Evolutionary conservation across 805 yeast species (phyloP).

Genomic region (Saccharomycopsis babjevae): DNA sequence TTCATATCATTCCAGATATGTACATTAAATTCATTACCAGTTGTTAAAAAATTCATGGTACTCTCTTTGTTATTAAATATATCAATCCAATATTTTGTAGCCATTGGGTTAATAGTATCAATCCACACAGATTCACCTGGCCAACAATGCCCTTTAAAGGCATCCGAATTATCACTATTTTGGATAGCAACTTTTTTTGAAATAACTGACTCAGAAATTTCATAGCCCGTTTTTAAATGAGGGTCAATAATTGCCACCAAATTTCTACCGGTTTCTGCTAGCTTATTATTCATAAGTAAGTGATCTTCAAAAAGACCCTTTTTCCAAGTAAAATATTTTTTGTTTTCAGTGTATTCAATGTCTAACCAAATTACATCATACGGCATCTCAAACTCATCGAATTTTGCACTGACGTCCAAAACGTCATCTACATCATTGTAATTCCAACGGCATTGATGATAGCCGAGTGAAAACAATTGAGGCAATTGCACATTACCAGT

Average conservation of each 20-base stretch:
- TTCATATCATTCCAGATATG: conserved; percentile 97
- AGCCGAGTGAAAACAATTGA: conserved; percentile 68
- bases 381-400: conserved; percentile 71
- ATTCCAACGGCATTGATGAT: conserved; percentile 97
- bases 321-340: conserved; percentile 91
- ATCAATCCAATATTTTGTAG: conserved; percentile 50
- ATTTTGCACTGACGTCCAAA: conserved; percentile 50
- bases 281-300: conserved; percentile 47
- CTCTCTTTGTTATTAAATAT: conserved; percentile 31
- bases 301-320: conserved; percentile 65
- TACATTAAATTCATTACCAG: conserved; percentile 49
- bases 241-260: conserved; percentile 86
- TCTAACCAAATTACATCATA: conserved; percentile 93
- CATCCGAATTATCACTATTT: conserved; percentile 32
- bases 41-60: conserved; percentile 30
- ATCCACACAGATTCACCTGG: conserved; percentile 96
- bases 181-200: conserved; percentile 36
- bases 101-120: conserved; percentile 63
- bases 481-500: conserved; percentile 75
- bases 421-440: conserved; percentile 85
- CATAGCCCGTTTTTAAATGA: conserved; percentile 67
- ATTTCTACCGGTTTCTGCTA: conserved; percentile 68
- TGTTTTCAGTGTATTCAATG: conserved; percentile 79
- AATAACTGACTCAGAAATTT: conserved; percentile 45
- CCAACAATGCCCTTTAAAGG: conserved; percentile 89